Evolutionary conservation across 441 rosid species (phyloP), one percentile per base, ranked within the genome.

Genomic region (Populus hybrid): DNA sequence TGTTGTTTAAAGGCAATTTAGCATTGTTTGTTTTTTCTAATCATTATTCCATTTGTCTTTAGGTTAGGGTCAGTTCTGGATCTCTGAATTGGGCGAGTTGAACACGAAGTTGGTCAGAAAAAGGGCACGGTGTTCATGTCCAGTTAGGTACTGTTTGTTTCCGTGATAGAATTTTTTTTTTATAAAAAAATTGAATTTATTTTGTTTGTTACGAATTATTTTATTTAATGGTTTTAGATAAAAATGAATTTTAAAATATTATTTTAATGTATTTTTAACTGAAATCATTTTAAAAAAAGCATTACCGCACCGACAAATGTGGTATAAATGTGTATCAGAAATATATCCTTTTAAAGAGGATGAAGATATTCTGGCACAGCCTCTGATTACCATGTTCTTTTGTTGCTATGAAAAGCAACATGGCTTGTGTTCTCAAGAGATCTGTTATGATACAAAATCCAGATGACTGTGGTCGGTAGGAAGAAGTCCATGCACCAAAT

Each of bases 1-100:
- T 32, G 36, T 28, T n/a, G 59, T 57, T 18, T 46, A 59, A 0
- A 21, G 69, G 70, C 59, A 21, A 3, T 42, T 16, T 10, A 9
- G 5, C 12, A 16, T 69, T 24, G 18, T 70, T 71, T 36, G 16
- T 59, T 40, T 68, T 2, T 74, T 24, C 77, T 81, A 42, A 67
- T 75, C 59, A 63, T 24, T 71, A 69, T 34, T 68, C 67, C 32
- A 34, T 40, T 64, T 64, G 66, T 59, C 74, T 42, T 67, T 81
- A 46, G 57, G 57, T 8, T 75, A 74, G 79, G 84, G 82, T 59
- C 75, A 68, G 63, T 61, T 69, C 16, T 75, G 77, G 67, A 76
- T 75, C 75, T 65, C 77, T 71, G 71, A 75, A 40, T 75, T 78
- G 77, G 32, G 28, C 77, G 21, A 75, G 77, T 42, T 78, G 81